Conservation (phyloP, 169 alveolate genomes). For the Plasmodium vivax region DNA sequence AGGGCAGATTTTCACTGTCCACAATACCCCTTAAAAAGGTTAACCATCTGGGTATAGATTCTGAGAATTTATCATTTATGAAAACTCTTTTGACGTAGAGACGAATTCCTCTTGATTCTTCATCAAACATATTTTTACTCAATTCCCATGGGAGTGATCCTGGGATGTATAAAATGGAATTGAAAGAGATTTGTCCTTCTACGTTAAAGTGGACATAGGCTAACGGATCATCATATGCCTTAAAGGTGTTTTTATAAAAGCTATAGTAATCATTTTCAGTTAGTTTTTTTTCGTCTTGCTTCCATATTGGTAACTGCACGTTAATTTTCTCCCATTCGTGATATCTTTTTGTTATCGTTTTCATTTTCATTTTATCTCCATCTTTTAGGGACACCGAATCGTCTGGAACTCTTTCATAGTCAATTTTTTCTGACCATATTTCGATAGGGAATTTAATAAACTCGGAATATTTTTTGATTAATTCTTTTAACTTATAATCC, state of each 20-base stretch:
- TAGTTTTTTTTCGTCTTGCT: conserved; percentile 92
- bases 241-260: conserved; percentile 94
- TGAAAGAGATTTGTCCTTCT: conserved; percentile 99
- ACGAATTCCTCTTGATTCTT: conserved; percentile 94
- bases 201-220: conserved; percentile 98
- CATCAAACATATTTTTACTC: conserved; percentile 93
- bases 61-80: conserved; percentile 97
- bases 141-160: conserved; percentile 92
- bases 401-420: conserved; percentile 91
- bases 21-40: conserved; percentile 98
- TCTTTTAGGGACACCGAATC: conserved; percentile 83
- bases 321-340: conserved; percentile 93
- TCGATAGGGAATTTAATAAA: conserved; percentile 97
- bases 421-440: conserved; percentile 91
- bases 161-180: conserved; percentile 95
- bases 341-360: conserved; percentile 86
- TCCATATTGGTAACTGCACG: conserved; percentile 97
- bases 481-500: conserved; percentile 93
- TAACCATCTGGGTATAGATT: conserved; percentile 94
- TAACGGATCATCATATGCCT: conserved; percentile 97
- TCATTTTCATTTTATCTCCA: conserved; percentile 83
- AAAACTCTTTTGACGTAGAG: conserved; percentile 98
- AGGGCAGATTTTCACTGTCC: conserved; percentile 97
- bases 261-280: conserved; percentile 94
- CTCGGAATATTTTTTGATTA: conserved; percentile 94